Evolutionary conservation across 768 basidiomycete species (phyloP).

Genomic region (Rubroboletus pulcherrimus): DNA sequence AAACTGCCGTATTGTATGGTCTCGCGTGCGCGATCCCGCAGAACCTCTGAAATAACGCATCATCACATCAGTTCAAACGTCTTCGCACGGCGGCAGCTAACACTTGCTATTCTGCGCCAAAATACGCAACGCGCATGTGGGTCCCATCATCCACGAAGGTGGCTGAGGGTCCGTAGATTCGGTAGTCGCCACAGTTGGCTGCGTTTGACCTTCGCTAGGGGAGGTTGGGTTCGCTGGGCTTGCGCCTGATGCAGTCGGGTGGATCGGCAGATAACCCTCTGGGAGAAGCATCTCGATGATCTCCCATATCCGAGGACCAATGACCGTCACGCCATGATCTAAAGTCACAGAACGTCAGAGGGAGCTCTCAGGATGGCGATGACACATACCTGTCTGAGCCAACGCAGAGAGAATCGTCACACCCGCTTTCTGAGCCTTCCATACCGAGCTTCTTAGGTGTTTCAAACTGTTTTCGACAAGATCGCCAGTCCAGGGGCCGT

Average conservation of each 20-base stretch:
- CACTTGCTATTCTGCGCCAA: slow-evolving; percentile 15
- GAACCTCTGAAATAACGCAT: slow-evolving; percentile 1
- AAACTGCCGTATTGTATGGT: slow-evolving; percentile 12
- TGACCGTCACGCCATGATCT: slow-evolving; percentile 16
- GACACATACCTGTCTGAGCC: slow-evolving; percentile 16
- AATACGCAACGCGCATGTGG: slow-evolving; percentile 21
- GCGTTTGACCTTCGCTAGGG: neutral
- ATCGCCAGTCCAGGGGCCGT: slow-evolving; percentile 9
- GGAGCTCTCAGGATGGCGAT: neutral
- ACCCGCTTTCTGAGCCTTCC: slow-evolving; percentile 23
- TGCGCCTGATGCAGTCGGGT: neutral
- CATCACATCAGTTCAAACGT: neutral
- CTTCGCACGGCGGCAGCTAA: neutral
- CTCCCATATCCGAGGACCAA: slow-evolving; percentile 2
- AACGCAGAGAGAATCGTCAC: slow-evolving; percentile 22
- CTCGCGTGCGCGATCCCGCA: slow-evolving; percentile 3
- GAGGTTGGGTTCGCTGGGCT: neutral
- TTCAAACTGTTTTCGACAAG: slow-evolving; percentile 14
- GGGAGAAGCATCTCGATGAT: slow-evolving; percentile 21
- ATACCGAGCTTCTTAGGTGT: neutral
- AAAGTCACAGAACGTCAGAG: neutral
- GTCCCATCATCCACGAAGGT: slow-evolving; percentile 23
- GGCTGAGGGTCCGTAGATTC: neutral
- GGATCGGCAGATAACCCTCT: slow-evolving; percentile 2
- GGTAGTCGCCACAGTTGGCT: neutral